A percentile compares a stretch with the other conserved stretches of the same genome.
Evolutionary conservation across 116 monocot genomes (phyloP).

Genomic region (Trichopus zeylanicus): DNA sequence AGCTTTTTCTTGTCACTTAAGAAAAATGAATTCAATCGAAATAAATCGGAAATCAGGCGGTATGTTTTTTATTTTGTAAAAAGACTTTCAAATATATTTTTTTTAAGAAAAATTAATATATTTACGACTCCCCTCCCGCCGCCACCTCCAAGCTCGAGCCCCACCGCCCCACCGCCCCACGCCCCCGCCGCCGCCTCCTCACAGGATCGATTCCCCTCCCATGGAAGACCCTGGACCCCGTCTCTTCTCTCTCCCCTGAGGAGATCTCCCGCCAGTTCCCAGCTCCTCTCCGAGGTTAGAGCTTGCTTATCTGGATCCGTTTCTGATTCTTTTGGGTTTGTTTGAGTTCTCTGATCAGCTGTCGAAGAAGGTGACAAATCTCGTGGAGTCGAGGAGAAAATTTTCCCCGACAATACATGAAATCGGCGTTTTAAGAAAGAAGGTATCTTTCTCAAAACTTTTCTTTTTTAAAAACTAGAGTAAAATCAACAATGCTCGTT

Average conservation of each 20-base stretch:
- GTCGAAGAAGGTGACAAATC: conserved; percentile 54
- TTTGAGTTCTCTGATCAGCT: conserved; percentile 20
- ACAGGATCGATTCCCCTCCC: background rate
- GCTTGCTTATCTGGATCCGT: background rate
- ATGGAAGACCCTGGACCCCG: conserved; percentile 5
- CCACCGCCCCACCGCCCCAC: background rate
- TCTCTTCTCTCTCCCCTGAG: conserved; percentile 21
- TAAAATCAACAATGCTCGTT: no score
- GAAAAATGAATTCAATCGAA: no score
- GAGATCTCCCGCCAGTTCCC: conserved; percentile 66
- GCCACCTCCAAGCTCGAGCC: background rate
- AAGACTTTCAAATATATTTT: no score
- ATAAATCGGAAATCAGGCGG: no score
- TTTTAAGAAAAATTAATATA: no score
- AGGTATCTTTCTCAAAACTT: no score
- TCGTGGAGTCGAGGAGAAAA: conserved; percentile 54
- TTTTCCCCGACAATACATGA: no score
- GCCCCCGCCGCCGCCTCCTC: background rate
- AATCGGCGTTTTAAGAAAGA: no score
- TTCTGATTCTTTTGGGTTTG: background rate
- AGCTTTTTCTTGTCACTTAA: no score
- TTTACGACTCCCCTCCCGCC: conserved; percentile 25
- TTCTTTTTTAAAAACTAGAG: no score
- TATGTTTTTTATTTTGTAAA: no score
- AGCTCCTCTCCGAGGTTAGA: conserved; percentile 46